Percentiles rank a stretch among this genome's conserved stretches.
phyloP scores from a whole-genome alignment of 441 rosid species.

The Rhodomyrtus psidioides region DNA sequence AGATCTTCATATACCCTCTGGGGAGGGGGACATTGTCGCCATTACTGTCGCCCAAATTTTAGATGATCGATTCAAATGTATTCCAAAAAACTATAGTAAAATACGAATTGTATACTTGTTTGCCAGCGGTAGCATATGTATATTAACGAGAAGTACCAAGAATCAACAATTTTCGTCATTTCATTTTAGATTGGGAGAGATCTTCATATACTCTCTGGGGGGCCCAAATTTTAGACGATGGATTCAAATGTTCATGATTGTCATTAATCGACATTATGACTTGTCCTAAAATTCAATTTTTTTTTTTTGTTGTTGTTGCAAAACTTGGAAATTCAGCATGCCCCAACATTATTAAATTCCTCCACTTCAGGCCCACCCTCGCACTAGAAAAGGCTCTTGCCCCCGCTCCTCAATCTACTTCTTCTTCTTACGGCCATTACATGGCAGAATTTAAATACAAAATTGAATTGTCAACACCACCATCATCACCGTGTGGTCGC shows the following conservation, averaged over 20 bases:
- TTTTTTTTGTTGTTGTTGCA: too few species aligned
- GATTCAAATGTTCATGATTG: background rate
- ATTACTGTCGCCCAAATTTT: background rate
- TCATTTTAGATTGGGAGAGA: background rate
- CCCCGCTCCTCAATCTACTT: background rate
- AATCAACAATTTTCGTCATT: background rate
- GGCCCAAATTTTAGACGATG: background rate
- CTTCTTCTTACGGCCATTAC: background rate
- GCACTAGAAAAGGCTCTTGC: background rate
- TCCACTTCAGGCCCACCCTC: background rate
- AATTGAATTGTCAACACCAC: background rate
- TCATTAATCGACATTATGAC: background rate
- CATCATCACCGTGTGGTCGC: background rate
- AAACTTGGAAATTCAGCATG: background rate
- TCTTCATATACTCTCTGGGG: background rate
- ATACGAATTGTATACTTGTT: background rate
- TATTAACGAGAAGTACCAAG: background rate
- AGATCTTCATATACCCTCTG: background rate
- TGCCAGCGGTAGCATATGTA: background rate
- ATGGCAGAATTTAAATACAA: background rate
- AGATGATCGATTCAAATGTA: too few species aligned
- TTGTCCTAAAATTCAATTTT: background rate
- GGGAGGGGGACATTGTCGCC: background rate
- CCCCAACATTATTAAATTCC: background rate
- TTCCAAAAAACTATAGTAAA: background rate